Conservation (phyloP, 768 basidiomycete genomes). For the Boletus fagicola region DNA sequence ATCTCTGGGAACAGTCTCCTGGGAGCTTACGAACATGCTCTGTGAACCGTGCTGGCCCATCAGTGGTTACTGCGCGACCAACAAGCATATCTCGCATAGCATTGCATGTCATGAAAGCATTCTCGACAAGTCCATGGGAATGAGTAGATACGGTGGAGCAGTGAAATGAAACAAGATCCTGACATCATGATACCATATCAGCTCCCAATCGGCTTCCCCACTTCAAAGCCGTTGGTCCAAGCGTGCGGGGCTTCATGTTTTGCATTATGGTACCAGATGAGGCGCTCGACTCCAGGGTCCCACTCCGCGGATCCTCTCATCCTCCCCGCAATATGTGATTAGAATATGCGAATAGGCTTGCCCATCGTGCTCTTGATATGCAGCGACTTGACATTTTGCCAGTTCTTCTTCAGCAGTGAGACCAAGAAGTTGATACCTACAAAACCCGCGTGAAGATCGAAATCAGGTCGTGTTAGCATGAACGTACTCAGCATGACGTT, state of each 20-base stretch:
- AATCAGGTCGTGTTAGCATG: background rate
- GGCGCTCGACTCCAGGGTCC: slow-evolving; percentile 18
- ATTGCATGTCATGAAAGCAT: slow-evolving; percentile 13
- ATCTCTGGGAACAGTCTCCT: slow-evolving; percentile 8
- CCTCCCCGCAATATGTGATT: slow-evolving; percentile 23
- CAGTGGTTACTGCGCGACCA: background rate
- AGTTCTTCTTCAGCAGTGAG: slow-evolving; percentile 98
- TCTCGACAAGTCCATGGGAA: slow-evolving; percentile 24
- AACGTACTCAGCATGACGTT: slow-evolving; percentile 95
- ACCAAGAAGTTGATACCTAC: slow-evolving; percentile 99
- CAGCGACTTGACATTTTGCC: slow-evolving; percentile 99
- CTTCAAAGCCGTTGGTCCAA: slow-evolving; percentile 86
- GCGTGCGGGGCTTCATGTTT: slow-evolving; percentile 97
- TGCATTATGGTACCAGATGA: slow-evolving; percentile 63
- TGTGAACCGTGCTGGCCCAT: slow-evolving; percentile 14
- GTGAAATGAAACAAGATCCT: slow-evolving; percentile 20
- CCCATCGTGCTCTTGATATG: slow-evolving; percentile 99
- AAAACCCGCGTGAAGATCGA: slow-evolving; percentile 7
- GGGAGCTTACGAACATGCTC: slow-evolving; percentile 1
- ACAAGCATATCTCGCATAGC: slow-evolving; percentile 8
- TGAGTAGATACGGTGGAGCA: slow-evolving; percentile 10
- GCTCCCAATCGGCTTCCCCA: slow-evolving; percentile 87
- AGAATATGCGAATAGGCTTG: slow-evolving; percentile 95
- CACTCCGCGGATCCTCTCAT: slow-evolving; percentile 13
- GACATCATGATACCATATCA: slow-evolving; percentile 48